Evolutionary conservation across 352 stramenopile genomes (phyloP).

Genomic region (Pythium utonaiense): DNA sequence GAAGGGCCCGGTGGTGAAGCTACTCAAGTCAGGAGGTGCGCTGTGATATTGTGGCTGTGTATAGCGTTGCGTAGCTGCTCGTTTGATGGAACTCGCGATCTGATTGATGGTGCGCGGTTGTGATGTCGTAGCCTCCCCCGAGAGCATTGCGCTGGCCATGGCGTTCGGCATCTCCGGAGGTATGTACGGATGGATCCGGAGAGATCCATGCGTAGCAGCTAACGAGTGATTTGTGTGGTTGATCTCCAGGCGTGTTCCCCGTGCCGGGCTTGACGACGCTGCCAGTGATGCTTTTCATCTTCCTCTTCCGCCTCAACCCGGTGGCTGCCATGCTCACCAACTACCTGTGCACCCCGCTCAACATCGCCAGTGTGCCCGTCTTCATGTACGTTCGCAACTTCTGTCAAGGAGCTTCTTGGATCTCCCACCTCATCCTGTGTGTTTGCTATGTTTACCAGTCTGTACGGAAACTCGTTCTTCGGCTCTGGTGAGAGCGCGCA

Average conservation of each 20-base stretch:
- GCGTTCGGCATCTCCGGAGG: constrained; percentile 70
- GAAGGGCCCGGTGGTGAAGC: constrained; percentile 63
- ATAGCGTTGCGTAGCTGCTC: constrained; percentile 5
- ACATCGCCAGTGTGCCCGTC: constrained; percentile 67
- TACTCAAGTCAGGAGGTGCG: constrained; percentile 67
- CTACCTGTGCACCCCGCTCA: constrained; percentile 75
- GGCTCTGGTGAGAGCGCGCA: constrained; percentile 36
- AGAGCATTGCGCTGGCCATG: constrained; percentile 74
- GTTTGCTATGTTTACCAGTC: constrained; percentile 26
- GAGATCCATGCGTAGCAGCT: too few relatives aligned
- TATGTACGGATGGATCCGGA: too few relatives aligned
- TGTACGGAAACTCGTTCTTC: constrained; percentile 57
- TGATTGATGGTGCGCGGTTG: neutral
- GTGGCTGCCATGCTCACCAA: constrained; percentile 83
- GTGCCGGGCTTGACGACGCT: constrained; percentile 71
- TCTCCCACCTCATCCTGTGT: neutral
- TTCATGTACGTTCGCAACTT: constrained; percentile 56
- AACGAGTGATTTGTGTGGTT: too few relatives aligned
- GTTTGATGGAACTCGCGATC: neutral
- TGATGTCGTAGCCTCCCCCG: constrained; percentile 46
- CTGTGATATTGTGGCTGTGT: too few relatives aligned
- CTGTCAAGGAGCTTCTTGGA: neutral
- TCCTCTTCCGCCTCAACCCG: constrained; percentile 76
- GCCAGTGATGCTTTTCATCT: constrained; percentile 71
- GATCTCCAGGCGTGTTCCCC: constrained; percentile 59